Conservation (phyloP, 1,284 basidiomycete genomes). For the Ceratobasidium sp. region DNA sequence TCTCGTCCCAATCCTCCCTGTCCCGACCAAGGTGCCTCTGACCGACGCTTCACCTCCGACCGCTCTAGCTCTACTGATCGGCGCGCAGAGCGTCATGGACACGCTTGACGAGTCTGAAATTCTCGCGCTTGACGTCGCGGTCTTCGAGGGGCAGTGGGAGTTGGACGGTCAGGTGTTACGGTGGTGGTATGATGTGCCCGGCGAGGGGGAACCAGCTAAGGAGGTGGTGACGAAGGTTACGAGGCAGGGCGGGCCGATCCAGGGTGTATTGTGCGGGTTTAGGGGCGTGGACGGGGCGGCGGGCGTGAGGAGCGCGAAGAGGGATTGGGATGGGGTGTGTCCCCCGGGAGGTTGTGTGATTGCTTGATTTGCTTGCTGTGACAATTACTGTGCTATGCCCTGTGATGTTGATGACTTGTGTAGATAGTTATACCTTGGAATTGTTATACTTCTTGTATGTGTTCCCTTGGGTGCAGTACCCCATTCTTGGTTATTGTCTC, state of each 20-base stretch:
- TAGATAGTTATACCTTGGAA: no score
- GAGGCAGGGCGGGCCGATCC: conserved; percentile 73
- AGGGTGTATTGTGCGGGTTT: conserved; percentile 51
- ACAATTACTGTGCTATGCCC: no score
- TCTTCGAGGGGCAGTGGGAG: conserved; percentile 70
- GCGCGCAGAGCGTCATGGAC: conserved; percentile 25
- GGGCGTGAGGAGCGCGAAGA: neutral
- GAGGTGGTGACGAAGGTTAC: conserved; percentile 77
- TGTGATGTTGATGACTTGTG: no score
- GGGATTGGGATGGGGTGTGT: conserved; percentile 32
- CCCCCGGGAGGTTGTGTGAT: conserved; percentile 38
- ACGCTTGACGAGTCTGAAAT: conserved; percentile 46
- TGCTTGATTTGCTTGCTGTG: conserved; percentile 11
- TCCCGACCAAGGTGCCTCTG: neutral
- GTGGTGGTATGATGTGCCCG: conserved; percentile 88
- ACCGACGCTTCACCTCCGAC: conserved; percentile 3
- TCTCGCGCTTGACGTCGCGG: conserved; percentile 62
- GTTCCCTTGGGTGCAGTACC: no score
- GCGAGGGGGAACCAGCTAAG: conserved; percentile 55
- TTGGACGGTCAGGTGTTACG: conserved; percentile 76
- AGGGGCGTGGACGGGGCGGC: conserved; percentile 23
- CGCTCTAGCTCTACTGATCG: neutral
- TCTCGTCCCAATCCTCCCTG: conserved; percentile 25
- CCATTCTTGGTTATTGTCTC: no score
- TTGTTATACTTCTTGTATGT: no score